These are phyloP conservation scores for Colletotrichum sp. DNA, from an alignment of 2,329 filamentous ascomycete species.

Conservation along the genomic window DNA sequence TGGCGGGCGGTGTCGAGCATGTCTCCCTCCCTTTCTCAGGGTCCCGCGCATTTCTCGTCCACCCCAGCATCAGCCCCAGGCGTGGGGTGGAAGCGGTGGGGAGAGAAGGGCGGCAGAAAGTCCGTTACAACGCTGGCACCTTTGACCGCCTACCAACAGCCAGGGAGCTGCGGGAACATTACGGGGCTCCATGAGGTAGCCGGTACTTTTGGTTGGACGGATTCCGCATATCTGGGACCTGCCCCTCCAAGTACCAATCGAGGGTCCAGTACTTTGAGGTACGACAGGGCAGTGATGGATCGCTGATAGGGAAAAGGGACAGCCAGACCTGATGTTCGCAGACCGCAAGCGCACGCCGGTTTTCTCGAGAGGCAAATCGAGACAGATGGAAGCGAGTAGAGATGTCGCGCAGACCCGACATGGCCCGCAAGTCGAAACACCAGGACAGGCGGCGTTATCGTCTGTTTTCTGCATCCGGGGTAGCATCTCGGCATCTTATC, in stretches of 20 bases:
- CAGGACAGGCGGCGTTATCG: not conserved
- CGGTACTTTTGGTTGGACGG: not conserved
- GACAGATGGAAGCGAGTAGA: not conserved
- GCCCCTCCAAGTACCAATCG: not conserved
- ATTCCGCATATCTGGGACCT: not conserved
- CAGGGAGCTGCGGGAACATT: constrained; percentile 11
- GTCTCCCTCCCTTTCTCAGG: constrained; percentile 4
- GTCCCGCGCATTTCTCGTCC: constrained; percentile 13
- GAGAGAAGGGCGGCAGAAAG: constrained; percentile 13
- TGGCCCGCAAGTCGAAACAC: not conserved
- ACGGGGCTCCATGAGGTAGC: not conserved
- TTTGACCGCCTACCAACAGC: constrained; percentile 8
- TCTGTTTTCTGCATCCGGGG: not conserved
- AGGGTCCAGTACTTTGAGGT: not conserved
- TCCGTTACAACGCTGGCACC: not conserved
- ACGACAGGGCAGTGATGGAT: not conserved
- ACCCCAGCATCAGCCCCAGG: constrained; percentile 19
- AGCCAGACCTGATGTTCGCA: not conserved
- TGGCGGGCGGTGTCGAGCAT: not conserved
- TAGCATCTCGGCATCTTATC: constrained; percentile 17
- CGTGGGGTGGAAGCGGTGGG: constrained; percentile 20
- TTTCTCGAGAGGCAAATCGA: not conserved
- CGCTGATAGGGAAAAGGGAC: not conserved
- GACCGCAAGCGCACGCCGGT: not conserved
- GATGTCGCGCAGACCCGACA: not conserved